Evolutionary conservation across 768 basidiomycete genomes (phyloP), one percentile per base, ranked within the genome.

Genomic region (Rhizopogon vinicolor): DNA sequence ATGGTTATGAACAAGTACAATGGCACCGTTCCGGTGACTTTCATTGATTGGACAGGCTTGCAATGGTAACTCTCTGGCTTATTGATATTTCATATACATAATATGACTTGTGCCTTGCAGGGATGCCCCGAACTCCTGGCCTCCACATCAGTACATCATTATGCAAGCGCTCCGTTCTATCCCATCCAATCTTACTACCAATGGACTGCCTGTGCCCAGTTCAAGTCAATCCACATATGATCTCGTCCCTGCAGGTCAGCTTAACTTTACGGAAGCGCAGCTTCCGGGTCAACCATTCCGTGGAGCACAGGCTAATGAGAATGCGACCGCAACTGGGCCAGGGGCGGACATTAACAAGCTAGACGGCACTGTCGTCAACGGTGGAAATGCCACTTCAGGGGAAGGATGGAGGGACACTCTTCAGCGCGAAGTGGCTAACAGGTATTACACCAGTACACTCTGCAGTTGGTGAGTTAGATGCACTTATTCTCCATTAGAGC

Each of bases 111-210:
- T 43, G 12, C 29, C 5, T 19, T 41, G 16, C 50, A 88, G 86
- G 89, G 89, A 91, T 64, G 81, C 86, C 25, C 92, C 93, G n/a
- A 93, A 93, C 63, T 70, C 86, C 1, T 97, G 92, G 93, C 90
- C 91, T 16, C 87, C 89, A 8, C 88, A 91, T 62, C 88, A 89
- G 59, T 86, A 92, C 68, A 89, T 96, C 58, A 72, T 82, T 25
- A 78, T 96, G 44, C 76, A 86, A 54, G 93, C 93, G 0, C 81
- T 98, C 40, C 78, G 80, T 39, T 79, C 83, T 10, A 74, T 98
- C 14, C 91, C 91, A 0, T 63, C 83, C 18, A 89, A 91, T 66
- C 63, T 94, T 37, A 85, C 91, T 0, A 75, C 72, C 8, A 76
- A 77, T 7, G 37, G 78, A 1, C 69, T 88, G n/a, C 82, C 89